Evolutionary conservation across 1,284 basidiomycete species (phyloP), one percentile per base, ranked within the genome.

Genomic region (Heterobasidion occidentale): DNA sequence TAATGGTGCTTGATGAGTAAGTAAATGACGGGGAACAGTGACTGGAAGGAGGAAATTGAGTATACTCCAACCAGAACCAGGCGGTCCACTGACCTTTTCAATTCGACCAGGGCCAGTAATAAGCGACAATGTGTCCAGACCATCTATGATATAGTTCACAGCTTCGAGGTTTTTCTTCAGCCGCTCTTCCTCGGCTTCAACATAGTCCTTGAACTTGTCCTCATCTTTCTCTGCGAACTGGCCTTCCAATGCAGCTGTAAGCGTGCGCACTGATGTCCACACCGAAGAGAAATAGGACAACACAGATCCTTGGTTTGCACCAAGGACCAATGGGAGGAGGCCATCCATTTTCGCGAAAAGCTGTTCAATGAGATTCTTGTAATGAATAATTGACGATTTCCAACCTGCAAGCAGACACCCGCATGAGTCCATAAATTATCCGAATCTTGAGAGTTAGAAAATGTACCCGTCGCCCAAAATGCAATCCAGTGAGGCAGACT

Each of bases 401-500:
- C 60, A 67, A 34, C 68, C 68, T 69, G 36, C 15, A 17, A 12
- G 6, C 27, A 27, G 27, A 27, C 27, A 27, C 27, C 27, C 27
- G 27, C 27, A 27, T 27, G 27, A 27, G 3, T 27, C 4, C 27
- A 27, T 4, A 27, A 27, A 27, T 27, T 27, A 27, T 27, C 5
- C 27, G 4, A 27, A 27, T 27, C 5, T 27, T 4, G 27, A 2
- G 20, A 50, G 17, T n/a, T 15, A 42, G 14, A n/a, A 8, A 11
- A 42, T 59, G 27, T 34, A 74, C 76, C 76, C 19, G 70, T 68
- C 27, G 76, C 74, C 77, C 77, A 78, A 56, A 67, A 79, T 1
- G 76, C 74, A 3, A 78, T 65, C 77, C 77, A 79, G 36, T 70
- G 70, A 0, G 68, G 71, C 17, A 78, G 59, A 50, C 77, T 77